These are phyloP conservation scores for Berberis vulgaris DNA, from an alignment of 164 flowering plant genomes.

Conservation along the genomic window DNA sequence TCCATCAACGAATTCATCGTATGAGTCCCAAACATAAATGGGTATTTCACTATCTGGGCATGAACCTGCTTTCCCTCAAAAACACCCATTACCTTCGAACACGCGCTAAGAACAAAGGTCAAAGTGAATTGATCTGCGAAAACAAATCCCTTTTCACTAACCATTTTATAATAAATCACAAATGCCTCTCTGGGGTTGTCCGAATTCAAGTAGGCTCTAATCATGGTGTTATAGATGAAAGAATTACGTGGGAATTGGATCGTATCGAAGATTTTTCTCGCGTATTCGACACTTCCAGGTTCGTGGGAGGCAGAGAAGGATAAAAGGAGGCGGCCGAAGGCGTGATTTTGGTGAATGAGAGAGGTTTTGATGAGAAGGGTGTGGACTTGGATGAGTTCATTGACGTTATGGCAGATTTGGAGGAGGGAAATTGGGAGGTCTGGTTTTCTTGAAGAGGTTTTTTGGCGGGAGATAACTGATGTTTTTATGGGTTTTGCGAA, in stretches of 20 bases:
- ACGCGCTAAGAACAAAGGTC: conserved; percentile 13
- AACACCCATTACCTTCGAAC: conserved; percentile 4
- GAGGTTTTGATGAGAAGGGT: no score
- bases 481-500: background rate
- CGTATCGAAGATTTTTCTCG: conserved; percentile 12
- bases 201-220: conserved; percentile 7
- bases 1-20: conserved; percentile 16
- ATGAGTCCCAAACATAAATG: conserved; percentile 9
- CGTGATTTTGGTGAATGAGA: no score
- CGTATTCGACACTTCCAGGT: background rate
- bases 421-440: no score
- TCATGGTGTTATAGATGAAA: conserved; percentile 13
- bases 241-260: conserved; percentile 6
- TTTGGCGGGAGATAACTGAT: no score
- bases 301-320: conserved; percentile 8
- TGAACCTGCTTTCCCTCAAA: conserved; percentile 14
- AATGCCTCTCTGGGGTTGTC: conserved; percentile 6
- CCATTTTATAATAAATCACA: conserved; percentile 11
- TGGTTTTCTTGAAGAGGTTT: no score
- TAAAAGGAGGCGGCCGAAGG: conserved; percentile 8
- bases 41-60: conserved; percentile 13
- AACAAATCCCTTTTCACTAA: conserved; percentile 1
- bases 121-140: conserved; percentile 14
- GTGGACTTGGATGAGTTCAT: no score
- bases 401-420: no score